Base-by-base conservation (phyloP, 164 flowering plant genomes). In the Platanus orientalis region DNA sequence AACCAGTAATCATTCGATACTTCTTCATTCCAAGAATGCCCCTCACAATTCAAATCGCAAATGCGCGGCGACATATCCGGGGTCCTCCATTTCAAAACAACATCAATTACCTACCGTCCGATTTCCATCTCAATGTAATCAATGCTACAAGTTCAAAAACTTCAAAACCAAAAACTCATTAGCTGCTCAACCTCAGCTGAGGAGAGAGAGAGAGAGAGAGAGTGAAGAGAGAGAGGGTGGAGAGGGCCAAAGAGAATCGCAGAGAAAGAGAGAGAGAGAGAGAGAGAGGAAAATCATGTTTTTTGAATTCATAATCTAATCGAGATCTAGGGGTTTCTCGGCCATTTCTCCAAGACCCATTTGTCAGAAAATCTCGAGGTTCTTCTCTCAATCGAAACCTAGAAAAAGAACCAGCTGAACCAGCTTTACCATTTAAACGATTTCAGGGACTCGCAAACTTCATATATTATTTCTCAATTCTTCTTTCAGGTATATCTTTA, bases 391-490 rank as follows among this genome's bases (percentile, higher is more conserved):
- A n/a, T n/a, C 32, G 44, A 64, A 72, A 61, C 69, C 61, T 55
- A 67, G 69, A 49, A 45, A 60, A 30, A 57, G 61, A 64, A 55
- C 29, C 7, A 44, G 67, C 45, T 51, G 59, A 69, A 53, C 40
- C 34, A 67, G 50, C 51, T 70, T 40, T 14, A 19, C 28, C 24
- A 45, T 27, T 13, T 12, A 48, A 34, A 67, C 57, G 29, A 72
- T 78, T 72, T 64, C 77, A 61, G 78, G 76, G 42, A 6, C 56
- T 70, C 69, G 65, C 11, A 51, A 29, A 47, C 59, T 78, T 0
- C 60, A 63, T 28, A 58, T 69, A 61, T 60, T 83, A 40, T 77
- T 83, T 28, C 32, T 76, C 75, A 77, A 13, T 69, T 77, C 77
- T 14, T 66, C 83, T 45, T 70, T 67, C 76, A 83, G 76, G 76